phyloP scores from a whole-genome alignment of 495 filamentous ascomycete species.

The Hypoxylon crocopeplum region DNA sequence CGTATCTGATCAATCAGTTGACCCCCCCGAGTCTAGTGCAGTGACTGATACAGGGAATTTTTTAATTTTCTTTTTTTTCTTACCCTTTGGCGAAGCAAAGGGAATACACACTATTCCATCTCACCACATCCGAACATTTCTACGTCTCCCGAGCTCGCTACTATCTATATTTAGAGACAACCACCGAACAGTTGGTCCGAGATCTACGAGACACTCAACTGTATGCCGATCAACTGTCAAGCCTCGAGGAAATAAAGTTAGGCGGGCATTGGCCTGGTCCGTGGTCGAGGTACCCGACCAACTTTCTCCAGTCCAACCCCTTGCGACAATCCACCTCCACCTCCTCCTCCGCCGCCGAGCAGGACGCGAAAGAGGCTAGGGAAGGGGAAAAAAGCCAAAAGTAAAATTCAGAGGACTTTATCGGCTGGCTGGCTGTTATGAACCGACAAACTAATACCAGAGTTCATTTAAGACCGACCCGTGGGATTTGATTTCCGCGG shows the following conservation, averaged over 20 bases:
- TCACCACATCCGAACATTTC: constrained; percentile 10
- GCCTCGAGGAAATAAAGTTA: constrained; percentile 33
- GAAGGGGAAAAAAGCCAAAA: constrained; percentile 11
- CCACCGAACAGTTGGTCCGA: constrained; percentile 26
- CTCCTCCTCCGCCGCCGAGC: background rate
- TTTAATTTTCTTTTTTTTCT: constrained; percentile 8
- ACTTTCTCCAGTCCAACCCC: constrained; percentile 27
- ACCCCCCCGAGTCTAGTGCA: constrained; percentile 13
- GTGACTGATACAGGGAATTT: constrained; percentile 10
- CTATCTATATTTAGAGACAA: constrained; percentile 24
- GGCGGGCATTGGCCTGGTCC: constrained; percentile 28
- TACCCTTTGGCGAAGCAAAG: background rate
- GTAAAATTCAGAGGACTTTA: constrained; percentile 21
- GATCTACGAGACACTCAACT: constrained; percentile 22
- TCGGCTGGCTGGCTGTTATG: constrained; percentile 21
- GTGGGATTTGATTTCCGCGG: constrained; percentile 37
- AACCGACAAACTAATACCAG: constrained; percentile 17
- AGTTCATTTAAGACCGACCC: constrained; percentile 25
- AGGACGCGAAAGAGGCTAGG: constrained; percentile 12
- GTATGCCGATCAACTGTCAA: constrained; percentile 18
- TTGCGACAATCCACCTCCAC: constrained; percentile 32
- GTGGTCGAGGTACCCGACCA: constrained; percentile 23
- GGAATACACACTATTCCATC: background rate
- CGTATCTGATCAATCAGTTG: constrained; percentile 17
- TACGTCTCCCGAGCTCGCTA: constrained; percentile 2